phyloP scores from a whole-genome alignment of 306 rosid genomes.

The Trichosanthes truncata region DNA sequence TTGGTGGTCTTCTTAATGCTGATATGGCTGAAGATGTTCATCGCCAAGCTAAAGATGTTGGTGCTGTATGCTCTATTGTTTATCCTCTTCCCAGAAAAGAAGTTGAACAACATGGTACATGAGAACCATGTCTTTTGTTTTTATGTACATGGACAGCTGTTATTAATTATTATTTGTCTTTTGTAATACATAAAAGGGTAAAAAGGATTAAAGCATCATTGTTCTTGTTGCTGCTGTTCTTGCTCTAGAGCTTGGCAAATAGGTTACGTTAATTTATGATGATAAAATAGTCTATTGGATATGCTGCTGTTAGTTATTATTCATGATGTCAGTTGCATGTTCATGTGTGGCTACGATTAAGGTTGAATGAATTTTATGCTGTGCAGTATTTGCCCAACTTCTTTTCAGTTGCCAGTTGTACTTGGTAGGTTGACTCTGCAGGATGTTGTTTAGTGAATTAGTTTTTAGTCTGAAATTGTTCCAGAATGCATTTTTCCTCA shows the following conservation, averaged over 20 bases:
- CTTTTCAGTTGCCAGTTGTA: background rate
- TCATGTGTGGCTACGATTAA: background rate
- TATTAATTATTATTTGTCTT: background rate
- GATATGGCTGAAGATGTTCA: slow-evolving; percentile 76
- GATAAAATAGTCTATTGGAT: background rate
- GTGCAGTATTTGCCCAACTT: background rate
- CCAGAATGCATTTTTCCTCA: background rate
- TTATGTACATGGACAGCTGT: background rate
- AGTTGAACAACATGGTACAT: slow-evolving; percentile 52
- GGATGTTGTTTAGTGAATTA: background rate
- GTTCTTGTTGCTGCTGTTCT: background rate
- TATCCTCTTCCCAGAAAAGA: slow-evolving; percentile 77
- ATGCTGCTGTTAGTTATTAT: background rate
- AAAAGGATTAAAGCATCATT: background rate
- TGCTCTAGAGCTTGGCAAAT: background rate
- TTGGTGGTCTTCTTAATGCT: slow-evolving; percentile 67
- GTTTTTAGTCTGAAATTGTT: background rate
- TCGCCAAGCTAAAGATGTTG: slow-evolving; percentile 50
- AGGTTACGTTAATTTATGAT: background rate
- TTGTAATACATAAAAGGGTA: background rate
- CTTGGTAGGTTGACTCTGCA: background rate
- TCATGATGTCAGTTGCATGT: background rate
- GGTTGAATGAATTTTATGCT: background rate
- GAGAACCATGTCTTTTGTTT: background rate
- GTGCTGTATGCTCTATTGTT: slow-evolving; percentile 55